These are phyloP conservation scores for Cardamine chenopodiifolia DNA, from an alignment of 345 rosid genomes.

Conservation along the genomic window DNA sequence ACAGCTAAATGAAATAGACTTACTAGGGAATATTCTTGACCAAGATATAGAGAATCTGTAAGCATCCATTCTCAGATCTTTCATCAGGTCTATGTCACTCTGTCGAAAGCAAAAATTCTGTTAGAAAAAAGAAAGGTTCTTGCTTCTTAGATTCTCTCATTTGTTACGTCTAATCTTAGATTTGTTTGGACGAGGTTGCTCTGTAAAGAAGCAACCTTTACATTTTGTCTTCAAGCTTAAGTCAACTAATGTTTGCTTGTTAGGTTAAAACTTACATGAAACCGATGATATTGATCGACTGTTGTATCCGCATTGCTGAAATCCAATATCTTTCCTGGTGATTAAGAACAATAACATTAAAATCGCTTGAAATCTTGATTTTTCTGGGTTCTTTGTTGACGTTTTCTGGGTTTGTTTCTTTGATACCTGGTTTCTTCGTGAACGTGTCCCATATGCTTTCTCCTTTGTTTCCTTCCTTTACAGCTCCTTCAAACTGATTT, in stretches of 20 bases:
- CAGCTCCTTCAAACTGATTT: constrained; percentile 88
- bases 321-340: constrained; percentile 79
- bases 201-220: constrained; percentile 35
- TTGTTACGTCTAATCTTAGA: constrained; percentile 31
- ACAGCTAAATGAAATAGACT: constrained; percentile 30
- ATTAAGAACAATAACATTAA: constrained; percentile 9
- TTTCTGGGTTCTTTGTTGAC: background rate
- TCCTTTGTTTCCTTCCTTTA: constrained; percentile 87
- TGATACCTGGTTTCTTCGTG: constrained; percentile 69
- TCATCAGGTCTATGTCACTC: constrained; percentile 85
- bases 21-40: constrained; percentile 88
- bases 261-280: constrained; percentile 51
- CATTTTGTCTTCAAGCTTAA: constrained; percentile 22
- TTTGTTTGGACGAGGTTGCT: constrained; percentile 36
- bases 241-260: constrained; percentile 16
- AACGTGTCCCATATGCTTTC: constrained; percentile 89
- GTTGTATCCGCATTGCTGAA: constrained; percentile 95
- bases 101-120: constrained; percentile 37
- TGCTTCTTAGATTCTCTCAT: constrained; percentile 28
- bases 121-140: constrained; percentile 9
- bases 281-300: constrained; percentile 90
- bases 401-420: constrained; percentile 3
- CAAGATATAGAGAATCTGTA: constrained; percentile 94
- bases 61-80: constrained; percentile 87
- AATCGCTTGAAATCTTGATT: background rate